phyloP scores from a whole-genome alignment of 768 basidiomycete genomes.

The Boletellus sp. region DNA sequence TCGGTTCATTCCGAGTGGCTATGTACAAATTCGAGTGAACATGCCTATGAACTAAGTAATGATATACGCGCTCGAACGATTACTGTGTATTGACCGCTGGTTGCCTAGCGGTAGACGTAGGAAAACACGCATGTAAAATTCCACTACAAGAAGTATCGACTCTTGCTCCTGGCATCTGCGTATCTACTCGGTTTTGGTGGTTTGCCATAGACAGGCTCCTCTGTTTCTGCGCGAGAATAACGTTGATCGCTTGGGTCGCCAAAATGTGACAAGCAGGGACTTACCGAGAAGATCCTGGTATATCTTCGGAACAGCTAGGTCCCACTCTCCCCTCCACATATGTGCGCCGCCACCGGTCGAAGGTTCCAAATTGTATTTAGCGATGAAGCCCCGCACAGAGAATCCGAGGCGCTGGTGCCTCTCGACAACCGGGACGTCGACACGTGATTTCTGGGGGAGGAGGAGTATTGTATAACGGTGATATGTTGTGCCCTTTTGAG shows the following conservation, averaged over 20 bases:
- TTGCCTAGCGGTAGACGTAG: no score
- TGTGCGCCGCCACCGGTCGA: conserved; percentile 66
- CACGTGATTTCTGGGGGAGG: conserved; percentile 58
- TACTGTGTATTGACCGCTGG: no score
- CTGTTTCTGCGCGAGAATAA: conserved; percentile 11
- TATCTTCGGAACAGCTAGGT: conserved; percentile 57
- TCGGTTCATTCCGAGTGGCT: no score
- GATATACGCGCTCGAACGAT: no score
- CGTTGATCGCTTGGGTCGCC: background rate
- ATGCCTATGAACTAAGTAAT: no score
- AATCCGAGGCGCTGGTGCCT: conserved; percentile 55
- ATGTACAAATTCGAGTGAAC: no score
- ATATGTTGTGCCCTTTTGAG: conserved; percentile 82
- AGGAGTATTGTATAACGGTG: conserved; percentile 85
- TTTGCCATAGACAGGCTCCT: conserved; percentile 25
- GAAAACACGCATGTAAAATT: no score
- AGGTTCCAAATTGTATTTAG: conserved; percentile 50
- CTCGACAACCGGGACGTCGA: conserved; percentile 45
- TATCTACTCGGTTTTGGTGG: conserved; percentile 31
- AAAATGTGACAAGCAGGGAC: conserved; percentile 26
- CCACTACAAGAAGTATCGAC: conserved; percentile 24
- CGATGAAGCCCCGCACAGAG: conserved; percentile 60
- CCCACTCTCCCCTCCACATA: conserved; percentile 84
- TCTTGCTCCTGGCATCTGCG: conserved; percentile 27
- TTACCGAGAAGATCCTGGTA: conserved; percentile 65